A percentile compares a stretch with the other conserved stretches of the same genome.
Conservation (phyloP, 805 yeast species). For the Candida rishiriensis region DNA sequence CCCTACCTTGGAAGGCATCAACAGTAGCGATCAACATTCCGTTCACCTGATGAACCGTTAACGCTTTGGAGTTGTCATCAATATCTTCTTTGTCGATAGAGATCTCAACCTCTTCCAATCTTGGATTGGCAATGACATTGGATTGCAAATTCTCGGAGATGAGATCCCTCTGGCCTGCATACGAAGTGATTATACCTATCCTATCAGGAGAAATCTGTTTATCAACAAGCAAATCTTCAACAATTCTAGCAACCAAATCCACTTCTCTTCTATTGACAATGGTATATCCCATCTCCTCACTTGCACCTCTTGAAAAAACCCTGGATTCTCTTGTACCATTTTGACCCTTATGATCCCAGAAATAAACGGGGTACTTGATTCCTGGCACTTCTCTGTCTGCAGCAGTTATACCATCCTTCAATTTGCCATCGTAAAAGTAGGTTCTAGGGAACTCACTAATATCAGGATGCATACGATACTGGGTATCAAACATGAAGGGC, state of each 20-base stretch:
- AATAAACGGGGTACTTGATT: slow-evolving; percentile 51
- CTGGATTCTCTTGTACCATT: slow-evolving; percentile 39
- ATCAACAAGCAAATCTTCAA: slow-evolving; percentile 49
- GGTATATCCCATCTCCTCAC: slow-evolving; percentile 48
- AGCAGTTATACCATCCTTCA: slow-evolving; percentile 65
- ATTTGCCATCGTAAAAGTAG: slow-evolving; percentile 67
- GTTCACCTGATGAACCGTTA: slow-evolving; percentile 43
- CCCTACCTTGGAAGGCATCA: slow-evolving; percentile 94
- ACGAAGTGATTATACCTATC: slow-evolving; percentile 72
- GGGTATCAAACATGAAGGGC: slow-evolving; percentile 70
- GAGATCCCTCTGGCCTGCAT: slow-evolving; percentile 67
- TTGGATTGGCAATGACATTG: slow-evolving; percentile 55
- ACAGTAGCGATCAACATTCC: slow-evolving; percentile 52
- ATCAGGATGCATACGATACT: slow-evolving; percentile 95
- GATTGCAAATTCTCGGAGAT: slow-evolving; percentile 46
- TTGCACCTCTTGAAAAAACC: slow-evolving; percentile 36
- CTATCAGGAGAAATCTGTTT: slow-evolving; percentile 45
- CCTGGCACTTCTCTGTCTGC: slow-evolving; percentile 43
- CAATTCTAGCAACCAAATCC: slow-evolving; percentile 38
- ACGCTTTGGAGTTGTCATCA: slow-evolving; percentile 34
- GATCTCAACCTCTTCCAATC: slow-evolving; percentile 38
- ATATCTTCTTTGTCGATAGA: slow-evolving; percentile 63
- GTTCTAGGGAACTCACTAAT: slow-evolving; percentile 81
- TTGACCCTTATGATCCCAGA: slow-evolving; percentile 53
- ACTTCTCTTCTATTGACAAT: slow-evolving; percentile 55